Percentiles rank a stretch among this genome's conserved stretches.
These are phyloP conservation scores for Xylaria nigripes DNA, from an alignment of 495 filamentous ascomycete genomes.

Conservation along the genomic window DNA sequence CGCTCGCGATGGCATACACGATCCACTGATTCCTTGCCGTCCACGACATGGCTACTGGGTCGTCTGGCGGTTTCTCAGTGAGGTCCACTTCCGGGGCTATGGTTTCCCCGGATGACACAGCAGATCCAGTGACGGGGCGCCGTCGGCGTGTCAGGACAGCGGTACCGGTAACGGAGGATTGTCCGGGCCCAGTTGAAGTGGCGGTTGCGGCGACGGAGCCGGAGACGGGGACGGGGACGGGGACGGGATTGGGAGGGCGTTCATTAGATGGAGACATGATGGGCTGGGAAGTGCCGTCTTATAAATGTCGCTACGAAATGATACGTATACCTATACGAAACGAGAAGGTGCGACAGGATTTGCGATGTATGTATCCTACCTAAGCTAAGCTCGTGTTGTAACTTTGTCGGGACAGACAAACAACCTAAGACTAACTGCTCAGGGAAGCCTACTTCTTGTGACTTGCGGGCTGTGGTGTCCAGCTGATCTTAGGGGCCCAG, in stretches of 20 bases:
- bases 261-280: neutral
- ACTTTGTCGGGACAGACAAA: no score
- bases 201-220: neutral
- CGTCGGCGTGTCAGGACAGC: neutral
- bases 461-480: no score
- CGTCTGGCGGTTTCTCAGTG: neutral
- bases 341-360: no score
- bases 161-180: neutral
- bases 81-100: neutral
- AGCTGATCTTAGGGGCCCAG: no score
- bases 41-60: conserved; percentile 23
- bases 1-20: conserved; percentile 71
- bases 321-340: no score
- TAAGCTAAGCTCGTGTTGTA: no score
- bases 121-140: neutral
- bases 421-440: no score
- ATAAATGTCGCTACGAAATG: no score
- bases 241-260: neutral
- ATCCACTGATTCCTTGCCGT: conserved; percentile 56
- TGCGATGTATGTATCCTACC: no score
- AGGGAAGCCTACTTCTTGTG: no score
- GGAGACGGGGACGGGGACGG: neutral
- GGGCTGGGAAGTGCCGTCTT: neutral
- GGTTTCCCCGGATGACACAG: neutral
- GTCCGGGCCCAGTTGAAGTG: neutral